Percentiles rank a stretch among this genome's conserved stretches.
These are phyloP conservation scores for Leccinum imitatum DNA, from an alignment of 768 basidiomycete genomes.

Conservation along the genomic window DNA sequence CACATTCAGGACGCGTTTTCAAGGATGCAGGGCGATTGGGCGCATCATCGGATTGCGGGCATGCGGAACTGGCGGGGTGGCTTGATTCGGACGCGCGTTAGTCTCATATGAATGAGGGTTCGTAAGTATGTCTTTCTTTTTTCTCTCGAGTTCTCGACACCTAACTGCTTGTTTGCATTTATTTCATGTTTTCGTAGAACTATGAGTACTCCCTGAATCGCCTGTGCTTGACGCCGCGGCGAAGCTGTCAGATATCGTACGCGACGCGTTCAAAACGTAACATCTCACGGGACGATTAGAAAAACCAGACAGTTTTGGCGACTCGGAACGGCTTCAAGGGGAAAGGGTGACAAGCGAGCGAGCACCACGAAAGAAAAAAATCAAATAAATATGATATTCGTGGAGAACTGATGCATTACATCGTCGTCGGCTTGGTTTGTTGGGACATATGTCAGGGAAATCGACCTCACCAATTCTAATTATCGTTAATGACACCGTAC, in stretches of 20 bases:
- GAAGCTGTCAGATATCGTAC: not conserved
- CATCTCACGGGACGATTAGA: not conserved
- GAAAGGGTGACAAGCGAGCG: too few species aligned
- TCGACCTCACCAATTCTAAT: not conserved
- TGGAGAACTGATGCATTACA: not conserved
- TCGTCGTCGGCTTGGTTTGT: not conserved
- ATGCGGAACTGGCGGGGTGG: slow-evolving; percentile 92
- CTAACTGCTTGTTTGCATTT: not conserved
- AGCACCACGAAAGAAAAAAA: too few species aligned
- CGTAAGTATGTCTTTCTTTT: not conserved
- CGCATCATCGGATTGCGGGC: slow-evolving; percentile 77
- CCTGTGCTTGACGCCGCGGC: not conserved
- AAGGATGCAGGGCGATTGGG: slow-evolving; percentile 85
- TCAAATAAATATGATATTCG: too few species aligned
- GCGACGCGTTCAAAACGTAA: not conserved
- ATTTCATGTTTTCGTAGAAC: not conserved
- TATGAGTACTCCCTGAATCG: not conserved
- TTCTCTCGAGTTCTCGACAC: not conserved
- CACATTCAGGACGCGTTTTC: slow-evolving; percentile 92
- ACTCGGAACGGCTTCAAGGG: not conserved
- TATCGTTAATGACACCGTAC: not conserved
- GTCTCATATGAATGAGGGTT: slow-evolving; percentile 54
- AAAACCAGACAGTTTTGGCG: not conserved
- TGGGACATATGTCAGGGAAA: not conserved
- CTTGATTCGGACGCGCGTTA: slow-evolving; percentile 73